These are phyloP conservation scores for Saturnispora gosingensis DNA, from an alignment of 805 yeast genomes.

Conservation along the genomic window DNA sequence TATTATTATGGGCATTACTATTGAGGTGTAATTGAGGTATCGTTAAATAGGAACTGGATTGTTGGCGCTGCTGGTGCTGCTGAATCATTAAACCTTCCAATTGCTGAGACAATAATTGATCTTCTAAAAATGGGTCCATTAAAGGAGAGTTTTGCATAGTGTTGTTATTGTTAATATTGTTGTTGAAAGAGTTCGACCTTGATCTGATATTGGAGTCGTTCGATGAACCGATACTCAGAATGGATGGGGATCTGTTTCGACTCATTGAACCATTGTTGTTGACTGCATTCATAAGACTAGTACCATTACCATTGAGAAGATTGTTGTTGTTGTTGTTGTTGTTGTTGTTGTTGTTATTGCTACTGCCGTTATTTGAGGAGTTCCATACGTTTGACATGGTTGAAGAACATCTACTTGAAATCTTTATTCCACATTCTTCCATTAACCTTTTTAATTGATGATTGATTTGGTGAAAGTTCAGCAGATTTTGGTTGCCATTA, in stretches of 20 bases:
- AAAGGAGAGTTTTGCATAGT: not conserved
- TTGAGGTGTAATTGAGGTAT: not conserved
- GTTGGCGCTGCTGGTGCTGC: not conserved
- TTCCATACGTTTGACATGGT: slow-evolving; percentile 3
- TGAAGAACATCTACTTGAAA: slow-evolving; percentile 3
- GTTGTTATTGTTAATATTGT: slow-evolving; percentile 4
- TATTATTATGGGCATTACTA: not conserved
- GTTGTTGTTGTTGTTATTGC: slow-evolving; percentile 4
- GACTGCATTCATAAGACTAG: slow-evolving; percentile 4
- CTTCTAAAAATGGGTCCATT: slow-evolving; percentile 12
- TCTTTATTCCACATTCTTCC: slow-evolving; percentile 79
- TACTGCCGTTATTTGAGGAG: not conserved
- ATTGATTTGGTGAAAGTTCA: slow-evolving; percentile 39
- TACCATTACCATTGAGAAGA: not conserved
- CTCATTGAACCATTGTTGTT: slow-evolving; percentile 1
- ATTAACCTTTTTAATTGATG: slow-evolving; percentile 75
- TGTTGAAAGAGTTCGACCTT: slow-evolving; percentile 3
- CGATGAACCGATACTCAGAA: not conserved
- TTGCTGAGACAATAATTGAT: slow-evolving; percentile 22
- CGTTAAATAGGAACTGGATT: not conserved
- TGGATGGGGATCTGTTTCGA: slow-evolving; percentile 7
- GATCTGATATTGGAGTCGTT: slow-evolving; percentile 1
- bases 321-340: not conserved
- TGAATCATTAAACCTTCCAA: slow-evolving; percentile 18
- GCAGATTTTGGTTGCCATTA: slow-evolving; percentile 26